Percentiles rank a stretch among this genome's conserved stretches.
phyloP scores from a whole-genome alignment of 306 rosid species.

The Sicyos baderoa region DNA sequence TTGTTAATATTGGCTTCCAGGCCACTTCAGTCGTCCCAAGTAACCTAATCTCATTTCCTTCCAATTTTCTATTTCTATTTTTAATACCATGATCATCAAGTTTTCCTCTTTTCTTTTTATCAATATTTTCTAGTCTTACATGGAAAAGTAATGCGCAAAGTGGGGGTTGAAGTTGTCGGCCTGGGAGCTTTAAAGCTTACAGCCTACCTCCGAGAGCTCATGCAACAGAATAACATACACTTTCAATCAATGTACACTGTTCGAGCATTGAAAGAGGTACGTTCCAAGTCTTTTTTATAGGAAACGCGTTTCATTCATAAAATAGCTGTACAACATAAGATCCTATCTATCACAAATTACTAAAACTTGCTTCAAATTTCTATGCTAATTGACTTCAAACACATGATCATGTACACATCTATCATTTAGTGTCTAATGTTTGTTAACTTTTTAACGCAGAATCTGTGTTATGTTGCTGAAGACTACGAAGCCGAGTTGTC shows the following conservation, averaged over 20 bases:
- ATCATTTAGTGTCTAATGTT: slow-evolving; percentile 11
- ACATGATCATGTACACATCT: too few relatives aligned
- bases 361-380: too few relatives aligned
- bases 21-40: slow-evolving; percentile 87
- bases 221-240: slow-evolving; percentile 57
- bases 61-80: too few relatives aligned
- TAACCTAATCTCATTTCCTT: slow-evolving; percentile 31
- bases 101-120: too few relatives aligned
- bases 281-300: too few relatives aligned
- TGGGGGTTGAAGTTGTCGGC: slow-evolving; percentile 83
- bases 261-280: slow-evolving; percentile 83
- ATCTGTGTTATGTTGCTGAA: slow-evolving; percentile 71
- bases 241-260: slow-evolving; percentile 72
- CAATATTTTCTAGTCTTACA: too few relatives aligned
- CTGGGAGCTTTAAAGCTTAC: slow-evolving; percentile 87
- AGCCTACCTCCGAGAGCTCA: slow-evolving; percentile 68
- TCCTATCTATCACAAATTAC: too few relatives aligned
- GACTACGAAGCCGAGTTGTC: slow-evolving; percentile 79
- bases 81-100: too few relatives aligned
- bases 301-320: too few relatives aligned
- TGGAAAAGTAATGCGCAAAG: slow-evolving; percentile 82
- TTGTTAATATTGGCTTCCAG: slow-evolving; percentile 86
- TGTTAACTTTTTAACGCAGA: slow-evolving; percentile 35
- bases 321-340: not conserved
- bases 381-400: too few relatives aligned